These are phyloP conservation scores for Paracoccidioides brasiliensis DNA, from an alignment of 2,329 filamentous ascomycete species.

Conservation along the genomic window DNA sequence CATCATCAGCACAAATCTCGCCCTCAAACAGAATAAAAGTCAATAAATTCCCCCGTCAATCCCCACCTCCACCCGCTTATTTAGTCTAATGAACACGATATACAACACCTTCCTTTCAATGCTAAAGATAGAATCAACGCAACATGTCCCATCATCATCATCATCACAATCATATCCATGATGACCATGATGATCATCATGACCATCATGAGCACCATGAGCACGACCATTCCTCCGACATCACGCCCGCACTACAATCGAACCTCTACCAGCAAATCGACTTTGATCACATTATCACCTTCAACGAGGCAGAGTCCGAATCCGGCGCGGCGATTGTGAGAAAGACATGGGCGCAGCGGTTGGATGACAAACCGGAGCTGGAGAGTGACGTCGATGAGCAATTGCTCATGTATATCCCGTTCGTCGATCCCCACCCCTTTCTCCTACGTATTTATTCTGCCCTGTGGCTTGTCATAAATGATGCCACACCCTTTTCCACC, in stretches of 20 bases:
- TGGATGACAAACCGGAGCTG: constrained; percentile 60
- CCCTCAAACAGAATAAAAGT: not conserved
- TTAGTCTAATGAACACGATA: not conserved
- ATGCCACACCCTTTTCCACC: not conserved
- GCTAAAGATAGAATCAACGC: constrained; percentile 1
- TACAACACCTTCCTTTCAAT: not conserved
- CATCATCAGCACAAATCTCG: not conserved
- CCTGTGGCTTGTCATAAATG: too few relatives aligned
- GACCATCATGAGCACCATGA: constrained; percentile 42
- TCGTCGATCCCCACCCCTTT: constrained; percentile 25
- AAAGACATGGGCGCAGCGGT: constrained; percentile 81
- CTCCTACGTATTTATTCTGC: not conserved
- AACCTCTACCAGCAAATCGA: constrained; percentile 87
- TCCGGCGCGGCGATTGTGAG: constrained; percentile 63
- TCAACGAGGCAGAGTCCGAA: constrained; percentile 63
- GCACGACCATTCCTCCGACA: constrained; percentile 85
- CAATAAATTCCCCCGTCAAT: not conserved
- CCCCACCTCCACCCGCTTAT: not conserved
- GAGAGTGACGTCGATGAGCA: constrained; percentile 84
- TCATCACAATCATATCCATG: constrained; percentile 27
- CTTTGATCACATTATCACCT: constrained; percentile 68
- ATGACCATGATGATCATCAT: constrained; percentile 42
- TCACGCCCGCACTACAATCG: constrained; percentile 79
- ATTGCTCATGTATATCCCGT: constrained; percentile 85
- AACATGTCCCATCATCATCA: constrained; percentile 29